These are phyloP conservation scores for Candida frijolesensis DNA, from an alignment of 1,139 yeast species.

Conservation along the genomic window DNA sequence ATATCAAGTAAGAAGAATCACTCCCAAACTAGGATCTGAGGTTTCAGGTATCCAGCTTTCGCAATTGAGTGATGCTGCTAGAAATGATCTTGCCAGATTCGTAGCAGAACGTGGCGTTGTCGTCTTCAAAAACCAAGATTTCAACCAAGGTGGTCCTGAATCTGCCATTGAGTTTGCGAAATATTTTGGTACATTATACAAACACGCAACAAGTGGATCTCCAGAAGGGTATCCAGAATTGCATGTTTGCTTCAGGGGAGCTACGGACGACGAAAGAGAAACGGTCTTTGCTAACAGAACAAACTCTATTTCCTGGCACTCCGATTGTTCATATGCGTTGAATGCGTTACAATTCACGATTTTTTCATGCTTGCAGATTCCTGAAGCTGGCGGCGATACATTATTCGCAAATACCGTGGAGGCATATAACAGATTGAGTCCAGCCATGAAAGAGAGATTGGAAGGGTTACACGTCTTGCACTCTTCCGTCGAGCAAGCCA, in stretches of 20 bases:
- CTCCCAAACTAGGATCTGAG: conserved; percentile 31
- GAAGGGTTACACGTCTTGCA: conserved; percentile 31
- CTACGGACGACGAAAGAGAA: conserved; percentile 27
- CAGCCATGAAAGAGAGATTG: conserved; percentile 26
- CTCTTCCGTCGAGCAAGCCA: conserved; percentile 28
- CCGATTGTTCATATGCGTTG: conserved; percentile 42
- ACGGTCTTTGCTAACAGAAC: conserved; percentile 25
- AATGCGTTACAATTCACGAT: conserved; percentile 43
- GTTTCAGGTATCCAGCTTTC: conserved; percentile 31
- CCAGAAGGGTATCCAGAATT: conserved; percentile 40
- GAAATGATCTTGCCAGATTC: conserved; percentile 40
- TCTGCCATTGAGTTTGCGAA: conserved; percentile 33
- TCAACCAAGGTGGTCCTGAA: conserved; percentile 33
- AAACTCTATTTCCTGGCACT: conserved; percentile 41
- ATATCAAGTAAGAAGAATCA: conserved; percentile 18
- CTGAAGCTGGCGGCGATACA: conserved; percentile 45
- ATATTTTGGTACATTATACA: conserved; percentile 41
- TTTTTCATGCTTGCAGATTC: conserved; percentile 40
- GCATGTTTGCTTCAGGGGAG: conserved; percentile 35
- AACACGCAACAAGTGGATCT: conserved; percentile 45
- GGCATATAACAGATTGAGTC: conserved; percentile 31
- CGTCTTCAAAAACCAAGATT: conserved; percentile 41
- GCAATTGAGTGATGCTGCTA: conserved; percentile 27
- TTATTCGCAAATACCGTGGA: conserved; percentile 38
- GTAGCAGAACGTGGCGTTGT: conserved; percentile 47